phyloP scores from a whole-genome alignment of 2,329 filamentous ascomycete species.

The Venturia asperata region DNA sequence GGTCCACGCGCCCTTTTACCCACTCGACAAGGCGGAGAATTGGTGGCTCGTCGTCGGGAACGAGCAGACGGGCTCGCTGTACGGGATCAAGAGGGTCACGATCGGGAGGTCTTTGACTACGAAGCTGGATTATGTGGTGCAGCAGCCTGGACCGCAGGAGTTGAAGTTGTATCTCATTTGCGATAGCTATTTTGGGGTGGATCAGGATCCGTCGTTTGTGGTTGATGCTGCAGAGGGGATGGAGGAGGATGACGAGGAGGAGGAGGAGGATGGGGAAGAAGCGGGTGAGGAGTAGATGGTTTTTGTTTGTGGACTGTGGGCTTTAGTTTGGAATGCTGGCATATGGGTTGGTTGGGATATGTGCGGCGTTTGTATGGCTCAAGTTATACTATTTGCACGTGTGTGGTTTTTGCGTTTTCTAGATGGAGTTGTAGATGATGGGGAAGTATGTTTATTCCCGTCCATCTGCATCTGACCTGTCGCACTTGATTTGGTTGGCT shows the following conservation, averaged over 20 bases:
- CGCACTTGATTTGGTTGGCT: too few relatives aligned
- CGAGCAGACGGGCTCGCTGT: conserved; percentile 75
- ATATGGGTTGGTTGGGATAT: too few relatives aligned
- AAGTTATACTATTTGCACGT: too few relatives aligned
- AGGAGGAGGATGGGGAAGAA: conserved; percentile 41
- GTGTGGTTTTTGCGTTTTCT: too few relatives aligned
- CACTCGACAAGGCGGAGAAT: conserved; percentile 85
- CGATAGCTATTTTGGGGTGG: conserved; percentile 92
- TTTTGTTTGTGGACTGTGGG: not conserved
- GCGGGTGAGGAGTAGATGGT: not conserved
- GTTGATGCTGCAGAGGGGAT: conserved; percentile 84
- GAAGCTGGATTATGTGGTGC: conserved; percentile 81
- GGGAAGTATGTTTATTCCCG: too few relatives aligned
- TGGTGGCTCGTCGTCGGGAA: conserved; percentile 98
- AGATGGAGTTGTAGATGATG: too few relatives aligned
- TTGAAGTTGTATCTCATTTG: conserved; percentile 93
- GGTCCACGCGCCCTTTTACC: conserved; percentile 94
- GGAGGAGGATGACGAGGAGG: conserved; percentile 88
- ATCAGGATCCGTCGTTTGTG: conserved; percentile 86
- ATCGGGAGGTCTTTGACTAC: conserved; percentile 71
- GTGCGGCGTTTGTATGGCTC: too few relatives aligned
- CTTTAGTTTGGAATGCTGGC: too few relatives aligned
- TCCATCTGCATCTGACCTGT: too few relatives aligned
- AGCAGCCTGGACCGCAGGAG: conserved; percentile 73
- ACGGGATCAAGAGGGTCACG: conserved; percentile 92